Conservation (phyloP, 129 eudicot species). For the Artemisia tridentata region DNA sequence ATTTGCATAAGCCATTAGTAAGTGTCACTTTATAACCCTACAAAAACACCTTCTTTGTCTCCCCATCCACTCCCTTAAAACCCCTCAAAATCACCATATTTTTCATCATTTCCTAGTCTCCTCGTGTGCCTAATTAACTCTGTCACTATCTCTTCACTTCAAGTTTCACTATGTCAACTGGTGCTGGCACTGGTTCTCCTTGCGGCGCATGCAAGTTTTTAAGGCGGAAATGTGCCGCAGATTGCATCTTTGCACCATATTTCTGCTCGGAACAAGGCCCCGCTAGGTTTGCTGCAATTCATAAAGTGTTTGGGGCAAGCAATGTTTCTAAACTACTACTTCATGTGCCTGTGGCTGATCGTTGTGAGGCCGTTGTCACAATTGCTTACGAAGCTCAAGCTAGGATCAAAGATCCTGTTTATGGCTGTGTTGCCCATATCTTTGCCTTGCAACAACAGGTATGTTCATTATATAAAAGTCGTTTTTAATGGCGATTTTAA, state of each 20-base stretch:
- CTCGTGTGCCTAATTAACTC: conserved; percentile 48
- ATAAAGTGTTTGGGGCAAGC: conserved; percentile 98
- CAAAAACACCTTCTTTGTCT: conserved; percentile 68
- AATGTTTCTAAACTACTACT: conserved; percentile 76
- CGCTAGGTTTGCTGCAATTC: conserved; percentile 92
- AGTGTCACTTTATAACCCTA: conserved; percentile 73
- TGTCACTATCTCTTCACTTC: neutral
- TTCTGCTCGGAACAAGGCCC: conserved; percentile 98
- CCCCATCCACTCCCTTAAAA: conserved; percentile 49
- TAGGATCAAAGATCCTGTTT: conserved; percentile 88
- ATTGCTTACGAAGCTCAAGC: conserved; percentile 99
- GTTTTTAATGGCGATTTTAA: too few species aligned
- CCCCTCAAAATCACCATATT: conserved; percentile 28
- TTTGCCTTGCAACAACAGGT: conserved; percentile 96
- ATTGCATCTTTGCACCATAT: conserved; percentile 91
- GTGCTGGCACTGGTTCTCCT: conserved; percentile 66
- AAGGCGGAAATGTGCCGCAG: conserved; percentile 86
- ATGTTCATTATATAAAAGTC: neutral
- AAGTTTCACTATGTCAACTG: conserved; percentile 36
- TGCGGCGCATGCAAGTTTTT: conserved; percentile 99
- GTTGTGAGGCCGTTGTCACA: conserved; percentile 96
- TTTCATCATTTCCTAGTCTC: conserved; percentile 70
- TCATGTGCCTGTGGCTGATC: conserved; percentile 76
- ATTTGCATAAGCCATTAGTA: conserved; percentile 61
- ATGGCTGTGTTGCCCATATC: conserved; percentile 97